phyloP scores from a whole-genome alignment of 371 early-diverging fungal genomes.

The Phascolomyces articulosus region DNA sequence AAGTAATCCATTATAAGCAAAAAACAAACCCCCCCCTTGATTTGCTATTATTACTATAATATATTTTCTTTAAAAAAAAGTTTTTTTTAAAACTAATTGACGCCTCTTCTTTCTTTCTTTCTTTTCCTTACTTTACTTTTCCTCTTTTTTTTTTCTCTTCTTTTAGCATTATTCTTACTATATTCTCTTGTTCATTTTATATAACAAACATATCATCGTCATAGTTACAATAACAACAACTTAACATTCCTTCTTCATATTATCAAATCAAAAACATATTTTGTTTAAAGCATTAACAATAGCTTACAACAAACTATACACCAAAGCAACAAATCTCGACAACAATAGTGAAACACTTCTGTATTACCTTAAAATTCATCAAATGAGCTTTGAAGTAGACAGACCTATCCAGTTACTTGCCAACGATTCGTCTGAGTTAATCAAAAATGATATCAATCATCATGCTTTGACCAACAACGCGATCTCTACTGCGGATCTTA shows the following conservation, averaged over 20 bases:
- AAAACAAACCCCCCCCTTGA: not conserved
- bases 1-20: not conserved
- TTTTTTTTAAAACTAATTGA: not conserved
- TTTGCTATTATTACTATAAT: not conserved
- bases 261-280: too few relatives aligned
- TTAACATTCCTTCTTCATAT: too few relatives aligned
- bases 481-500: not conserved
- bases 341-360: not conserved
- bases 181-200: not conserved
- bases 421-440: conserved; percentile 1
- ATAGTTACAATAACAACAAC: too few relatives aligned
- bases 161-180: not conserved
- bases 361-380: not conserved
- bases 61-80: not conserved
- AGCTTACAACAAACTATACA: too few relatives aligned
- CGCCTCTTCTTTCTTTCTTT: not conserved
- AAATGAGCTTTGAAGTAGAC: conserved; percentile 15
- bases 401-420: conserved; percentile 10
- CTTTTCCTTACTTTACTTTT: not conserved
- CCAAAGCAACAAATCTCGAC: not conserved
- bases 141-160: not conserved
- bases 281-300: too few relatives aligned
- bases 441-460: conserved; percentile 9
- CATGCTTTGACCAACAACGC: not conserved
- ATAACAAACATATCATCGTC: too few relatives aligned